These are phyloP conservation scores for Ceratobasidium sp. DNA, from an alignment of 1,284 basidiomycete species.

Conservation along the genomic window DNA sequence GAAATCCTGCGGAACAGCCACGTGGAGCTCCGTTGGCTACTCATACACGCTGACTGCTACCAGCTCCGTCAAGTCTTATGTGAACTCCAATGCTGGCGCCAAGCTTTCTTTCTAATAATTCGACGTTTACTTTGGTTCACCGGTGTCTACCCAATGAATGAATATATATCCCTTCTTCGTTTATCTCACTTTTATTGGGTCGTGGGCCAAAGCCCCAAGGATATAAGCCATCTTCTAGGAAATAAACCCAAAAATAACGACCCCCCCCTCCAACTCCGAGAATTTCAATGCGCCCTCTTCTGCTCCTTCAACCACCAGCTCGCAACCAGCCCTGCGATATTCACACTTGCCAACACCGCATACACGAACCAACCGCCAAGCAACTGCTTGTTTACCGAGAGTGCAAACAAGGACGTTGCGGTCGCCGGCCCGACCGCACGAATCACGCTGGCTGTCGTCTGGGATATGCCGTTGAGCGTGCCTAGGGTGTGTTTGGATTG, in stretches of 20 bases:
- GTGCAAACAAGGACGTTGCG: constrained; percentile 45
- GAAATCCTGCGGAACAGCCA: neutral
- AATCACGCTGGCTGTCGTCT: constrained; percentile 43
- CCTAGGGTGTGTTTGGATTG: constrained; percentile 42
- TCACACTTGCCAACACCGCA: constrained; percentile 42
- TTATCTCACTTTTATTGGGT: too few relatives aligned
- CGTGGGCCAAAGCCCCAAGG: too few relatives aligned
- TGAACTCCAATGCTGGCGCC: constrained; percentile 21
- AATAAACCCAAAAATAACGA: too few relatives aligned
- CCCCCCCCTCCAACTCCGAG: too few relatives aligned
- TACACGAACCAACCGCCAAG: constrained; percentile 46
- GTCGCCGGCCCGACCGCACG: constrained; percentile 46
- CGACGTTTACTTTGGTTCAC: too few relatives aligned
- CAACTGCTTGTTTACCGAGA: constrained; percentile 44
- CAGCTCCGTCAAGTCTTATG: constrained; percentile 2
- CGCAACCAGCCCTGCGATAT: constrained; percentile 18
- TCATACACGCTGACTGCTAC: constrained; percentile 21
- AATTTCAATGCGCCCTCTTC: neutral
- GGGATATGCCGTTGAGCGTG: constrained; percentile 46
- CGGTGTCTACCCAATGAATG: too few relatives aligned
- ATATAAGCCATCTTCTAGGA: too few relatives aligned
- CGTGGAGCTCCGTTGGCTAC: constrained; percentile 32
- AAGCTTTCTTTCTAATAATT: constrained; percentile 9
- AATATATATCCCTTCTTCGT: too few relatives aligned
- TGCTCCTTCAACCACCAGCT: constrained; percentile 32